Base-by-base conservation (phyloP, 306 rosid species). In the Hippophae tibetana region DNA sequence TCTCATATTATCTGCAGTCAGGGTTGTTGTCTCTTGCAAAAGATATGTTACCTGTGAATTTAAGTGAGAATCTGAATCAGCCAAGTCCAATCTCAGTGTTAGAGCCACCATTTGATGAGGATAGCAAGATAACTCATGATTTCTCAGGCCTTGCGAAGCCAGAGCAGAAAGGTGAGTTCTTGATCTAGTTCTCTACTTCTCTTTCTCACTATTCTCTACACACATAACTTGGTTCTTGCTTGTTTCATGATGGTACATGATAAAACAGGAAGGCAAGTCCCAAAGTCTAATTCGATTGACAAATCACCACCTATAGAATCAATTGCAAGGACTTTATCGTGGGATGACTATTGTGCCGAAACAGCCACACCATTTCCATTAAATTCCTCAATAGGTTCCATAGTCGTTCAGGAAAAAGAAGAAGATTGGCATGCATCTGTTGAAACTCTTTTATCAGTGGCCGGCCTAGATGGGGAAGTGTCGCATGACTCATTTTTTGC, bases 221-320 rank as follows among this genome's bases (percentile, higher is more conserved):
- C 18, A 11, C 5, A 9, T 42, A 25, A 48, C 47, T 56, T 56
- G 57, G 58, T 61, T 47, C 9, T 8, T 64, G 42, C 43, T 25
- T 63, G 42, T 68, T 63, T 48, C n/a, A 44, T 53, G 47, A 9
- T 54, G 47, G 66, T 26, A 61, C 13, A n/a, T 69, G 9, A 67
- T 27, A 53, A 27, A 61, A 70, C 79, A 85, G 99, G 86, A 69
- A 68, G 75, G 59, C 43, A 7, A 18, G 57, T 44, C 5, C 56
- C 67, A 1, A 93, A 71, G 82, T 86, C 85, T 49, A 93, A 84
- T 68, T 86, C 88, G 70, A 88, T 93, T 54, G 99, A 88, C 88
- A 92, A 92, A 69, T 88, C 99, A 50, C 99, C 95, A 45, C 99
- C 78, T 40, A 92, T 93, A 76, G 99, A 74, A 80, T 93, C 99